Conservation (phyloP, 2,329 filamentous ascomycete genomes). For the Claviceps sp. region DNA sequence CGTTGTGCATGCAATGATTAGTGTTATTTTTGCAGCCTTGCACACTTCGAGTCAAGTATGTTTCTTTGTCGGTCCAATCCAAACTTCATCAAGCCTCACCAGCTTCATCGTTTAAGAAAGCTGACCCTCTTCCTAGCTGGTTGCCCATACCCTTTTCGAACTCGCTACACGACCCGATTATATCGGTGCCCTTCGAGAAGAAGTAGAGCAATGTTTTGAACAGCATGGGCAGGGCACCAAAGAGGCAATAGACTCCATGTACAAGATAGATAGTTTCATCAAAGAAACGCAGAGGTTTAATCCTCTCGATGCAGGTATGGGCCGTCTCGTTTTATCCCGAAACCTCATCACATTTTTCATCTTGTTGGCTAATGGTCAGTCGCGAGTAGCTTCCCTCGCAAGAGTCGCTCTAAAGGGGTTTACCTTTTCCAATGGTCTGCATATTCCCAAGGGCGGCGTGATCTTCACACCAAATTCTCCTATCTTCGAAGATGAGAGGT, state of each 20-base stretch:
- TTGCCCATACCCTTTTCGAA: slow-evolving; percentile 7
- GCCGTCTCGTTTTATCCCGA: no score
- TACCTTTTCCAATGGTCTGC: slow-evolving; percentile 8
- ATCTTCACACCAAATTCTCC: slow-evolving; percentile 9
- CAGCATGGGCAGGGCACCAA: slow-evolving; percentile 5
- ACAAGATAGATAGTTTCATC: slow-evolving; percentile 10
- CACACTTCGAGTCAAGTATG: slow-evolving; percentile 9
- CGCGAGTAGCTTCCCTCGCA: slow-evolving; percentile 5
- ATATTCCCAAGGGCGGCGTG: slow-evolving; percentile 5
- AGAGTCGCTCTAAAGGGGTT: slow-evolving; percentile 7
- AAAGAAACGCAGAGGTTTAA: slow-evolving; percentile 9
- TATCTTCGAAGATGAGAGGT: slow-evolving; percentile 6
- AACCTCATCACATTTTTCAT: no score
- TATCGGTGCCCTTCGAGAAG: slow-evolving; percentile 5
- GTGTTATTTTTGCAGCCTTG: slow-evolving; percentile 6
- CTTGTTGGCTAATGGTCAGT: background rate
- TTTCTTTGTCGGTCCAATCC: no score
- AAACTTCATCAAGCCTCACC: no score
- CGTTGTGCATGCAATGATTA: slow-evolving; percentile 6
- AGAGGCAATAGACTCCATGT: slow-evolving; percentile 4
- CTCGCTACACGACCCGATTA: slow-evolving; percentile 7
- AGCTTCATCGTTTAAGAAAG: background rate
- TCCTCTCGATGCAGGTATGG: slow-evolving; percentile 8
- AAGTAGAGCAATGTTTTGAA: slow-evolving; percentile 5
- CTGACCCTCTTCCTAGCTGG: background rate